Percentiles rank a stretch among this genome's conserved stretches.
phyloP scores from a whole-genome alignment of 1,284 basidiomycete species.

The Malassezia restricta region DNA sequence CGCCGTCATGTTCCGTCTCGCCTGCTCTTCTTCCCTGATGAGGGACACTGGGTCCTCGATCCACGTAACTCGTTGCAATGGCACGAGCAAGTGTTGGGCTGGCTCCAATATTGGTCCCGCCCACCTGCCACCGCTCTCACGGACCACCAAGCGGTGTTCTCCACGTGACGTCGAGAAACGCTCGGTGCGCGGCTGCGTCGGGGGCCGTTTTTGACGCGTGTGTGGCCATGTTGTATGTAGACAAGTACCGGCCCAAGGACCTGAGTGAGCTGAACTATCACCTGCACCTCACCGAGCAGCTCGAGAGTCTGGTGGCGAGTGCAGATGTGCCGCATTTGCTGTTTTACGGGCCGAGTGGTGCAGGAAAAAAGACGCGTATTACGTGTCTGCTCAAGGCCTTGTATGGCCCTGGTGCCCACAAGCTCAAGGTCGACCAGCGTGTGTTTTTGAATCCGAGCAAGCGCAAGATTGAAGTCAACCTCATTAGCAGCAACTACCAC shows the following conservation, averaged over 20 bases:
- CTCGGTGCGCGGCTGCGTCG: no score
- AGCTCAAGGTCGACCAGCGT: constrained; percentile 97
- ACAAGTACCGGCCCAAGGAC: constrained; percentile 70
- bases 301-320: constrained; percentile 56
- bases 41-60: constrained; percentile 30
- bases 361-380: constrained; percentile 96
- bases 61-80: constrained; percentile 24
- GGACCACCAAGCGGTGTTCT: not conserved
- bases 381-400: constrained; percentile 65
- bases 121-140: not conserved
- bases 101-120: constrained; percentile 21
- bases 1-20: constrained; percentile 23
- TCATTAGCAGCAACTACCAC: constrained; percentile 85
- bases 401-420: constrained; percentile 84
- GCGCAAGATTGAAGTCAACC: constrained; percentile 86
- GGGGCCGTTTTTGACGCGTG: not conserved
- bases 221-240: constrained; percentile 39
- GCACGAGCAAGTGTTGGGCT: constrained; percentile 29
- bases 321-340: constrained; percentile 90
- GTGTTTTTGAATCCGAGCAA: constrained; percentile 89
- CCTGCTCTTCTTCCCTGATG: constrained; percentile 28
- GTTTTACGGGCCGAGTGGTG: constrained; percentile 92
- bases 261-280: constrained; percentile 86
- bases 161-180: not conserved
- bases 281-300: constrained; percentile 61